Evolutionary conservation across 2,329 filamentous ascomycete species (phyloP), one percentile per base, ranked within the genome.

Genomic region (Exophiala lecanii-corni): DNA sequence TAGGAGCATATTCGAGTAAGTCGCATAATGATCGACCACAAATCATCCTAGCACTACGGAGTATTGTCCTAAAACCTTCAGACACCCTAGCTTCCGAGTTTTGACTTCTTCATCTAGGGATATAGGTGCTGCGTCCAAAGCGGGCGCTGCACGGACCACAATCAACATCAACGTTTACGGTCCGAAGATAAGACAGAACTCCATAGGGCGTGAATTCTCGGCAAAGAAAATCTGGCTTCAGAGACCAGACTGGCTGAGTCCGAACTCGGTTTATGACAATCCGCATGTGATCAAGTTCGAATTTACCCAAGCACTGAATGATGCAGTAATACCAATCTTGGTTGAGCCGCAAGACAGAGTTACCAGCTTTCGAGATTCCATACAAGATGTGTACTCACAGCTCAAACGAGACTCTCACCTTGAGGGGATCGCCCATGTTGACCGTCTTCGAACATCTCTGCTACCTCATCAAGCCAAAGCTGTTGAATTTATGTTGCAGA

Each of bases 121-220:
- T 25, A 50, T 51, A 16, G 16, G 32, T 6, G 17, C 21, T 10
- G 49, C 49, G 7, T 36, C 33, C 12, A 41, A 33, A 26, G 42
- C 41, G 9, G 45, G 30, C 7, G 45, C 49, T 13, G 49, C 49
- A 10, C 13, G 35, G n/a, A 39, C 37, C 16, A n/a, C 4, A 5
- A 21, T 51, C n/a, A 49, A 51, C 19, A 51, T 51, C 17, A 49
- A 51, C 32, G 45, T 51, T 4, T 51, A 51, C 30, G 45, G 49
- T 10, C 23, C 37, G 23, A 13, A 19, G 15, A 25, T 20, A 7
- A 17, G 13, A 10, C 19, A 21, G 10, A 9, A 17, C 10, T 12
- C 2, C 4, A 20, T 50, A 18, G 45, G 38, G 3, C 32, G n/a
- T 3, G 5, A 12, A 13, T 26, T 49, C n/a, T 51, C 49, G 13